Evolutionary conservation across 169 alveolate genomes (phyloP).

Genomic region (Eimeria maxima): DNA sequence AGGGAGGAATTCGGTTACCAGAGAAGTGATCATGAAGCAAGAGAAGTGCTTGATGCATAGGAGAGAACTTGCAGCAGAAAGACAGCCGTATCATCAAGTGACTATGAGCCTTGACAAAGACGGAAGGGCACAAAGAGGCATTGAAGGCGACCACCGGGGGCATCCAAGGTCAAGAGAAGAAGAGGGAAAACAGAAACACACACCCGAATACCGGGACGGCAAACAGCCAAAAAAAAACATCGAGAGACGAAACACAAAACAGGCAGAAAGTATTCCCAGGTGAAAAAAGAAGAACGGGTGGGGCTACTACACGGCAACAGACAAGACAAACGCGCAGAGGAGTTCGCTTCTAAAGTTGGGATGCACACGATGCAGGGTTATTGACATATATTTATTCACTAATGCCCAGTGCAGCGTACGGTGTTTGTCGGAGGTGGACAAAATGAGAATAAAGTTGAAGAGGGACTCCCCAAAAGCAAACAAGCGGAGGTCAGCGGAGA

Average conservation of each 20-base stretch:
- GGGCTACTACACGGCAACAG: neutral
- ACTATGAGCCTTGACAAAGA: neutral
- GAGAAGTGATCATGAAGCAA: neutral
- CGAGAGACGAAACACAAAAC: neutral
- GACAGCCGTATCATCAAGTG: neutral
- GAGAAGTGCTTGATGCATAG: neutral
- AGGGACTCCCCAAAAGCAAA: slow-evolving; percentile 57
- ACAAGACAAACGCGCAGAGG: slow-evolving; percentile 14
- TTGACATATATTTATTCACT: neutral
- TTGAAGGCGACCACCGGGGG: neutral
- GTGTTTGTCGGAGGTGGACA: slow-evolving; percentile 13
- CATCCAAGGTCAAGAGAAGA: neutral
- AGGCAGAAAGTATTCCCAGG: neutral
- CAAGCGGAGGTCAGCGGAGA: slow-evolving; percentile 8
- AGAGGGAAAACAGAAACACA: neutral
- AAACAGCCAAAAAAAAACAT: neutral
- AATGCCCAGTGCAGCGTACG: neutral
- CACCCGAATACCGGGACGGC: neutral
- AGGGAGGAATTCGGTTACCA: neutral
- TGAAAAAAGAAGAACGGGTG: neutral
- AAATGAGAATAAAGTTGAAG: slow-evolving; percentile 22
- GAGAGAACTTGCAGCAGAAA: neutral
- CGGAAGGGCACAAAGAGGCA: neutral
- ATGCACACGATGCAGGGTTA: neutral
- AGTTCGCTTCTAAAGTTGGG: neutral